Evolutionary conservation across 352 stramenopile species (phyloP).

Genomic region (Globisporangium parvum): DNA sequence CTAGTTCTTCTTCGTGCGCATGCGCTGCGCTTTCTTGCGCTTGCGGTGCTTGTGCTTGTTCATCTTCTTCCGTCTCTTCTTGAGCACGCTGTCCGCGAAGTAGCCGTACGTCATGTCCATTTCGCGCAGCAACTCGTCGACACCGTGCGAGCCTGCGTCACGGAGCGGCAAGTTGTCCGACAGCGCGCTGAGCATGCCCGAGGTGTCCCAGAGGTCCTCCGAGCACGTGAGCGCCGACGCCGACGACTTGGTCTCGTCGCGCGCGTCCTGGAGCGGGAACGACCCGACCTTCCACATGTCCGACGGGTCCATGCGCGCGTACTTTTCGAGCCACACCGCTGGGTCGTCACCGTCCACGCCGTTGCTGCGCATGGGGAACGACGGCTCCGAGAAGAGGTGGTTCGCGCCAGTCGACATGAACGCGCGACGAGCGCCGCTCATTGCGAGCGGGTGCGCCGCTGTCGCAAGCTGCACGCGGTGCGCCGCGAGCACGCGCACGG

Average conservation of each 20-base stretch:
- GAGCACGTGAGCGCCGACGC: conserved; percentile 27
- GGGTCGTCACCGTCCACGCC: conserved; percentile 34
- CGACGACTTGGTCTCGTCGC: conserved; percentile 13
- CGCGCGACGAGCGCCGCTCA: conserved; percentile 22
- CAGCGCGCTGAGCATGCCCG: conserved; percentile 73
- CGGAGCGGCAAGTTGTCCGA: conserved; percentile 53
- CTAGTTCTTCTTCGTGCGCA: conserved; percentile 90
- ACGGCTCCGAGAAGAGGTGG: conserved; percentile 65
- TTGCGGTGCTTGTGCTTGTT: conserved; percentile 92
- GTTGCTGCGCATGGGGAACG: conserved; percentile 41
- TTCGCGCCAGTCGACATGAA: conserved; percentile 64
- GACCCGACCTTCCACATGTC: conserved; percentile 75
- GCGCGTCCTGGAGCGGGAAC: conserved; percentile 46
- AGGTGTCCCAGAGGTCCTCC: conserved; percentile 71
- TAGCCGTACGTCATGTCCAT: conserved; percentile 57
- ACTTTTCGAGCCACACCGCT: conserved; percentile 51
- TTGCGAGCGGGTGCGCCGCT: conserved; percentile 6
- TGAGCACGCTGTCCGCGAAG: conserved; percentile 80
- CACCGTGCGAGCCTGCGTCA: conserved; percentile 27
- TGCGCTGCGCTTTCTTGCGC: conserved; percentile 83
- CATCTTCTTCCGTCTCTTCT: conserved; percentile 91
- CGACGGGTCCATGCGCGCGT: conserved; percentile 46
- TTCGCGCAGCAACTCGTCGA: conserved; percentile 57
- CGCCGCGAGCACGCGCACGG: conserved; percentile 12
- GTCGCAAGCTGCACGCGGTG: conserved; percentile 9